A percentile compares a stretch with the other conserved stretches of the same genome.
Conservation (phyloP, 75 land plant species). For the Cryptomeria japonica region DNA sequence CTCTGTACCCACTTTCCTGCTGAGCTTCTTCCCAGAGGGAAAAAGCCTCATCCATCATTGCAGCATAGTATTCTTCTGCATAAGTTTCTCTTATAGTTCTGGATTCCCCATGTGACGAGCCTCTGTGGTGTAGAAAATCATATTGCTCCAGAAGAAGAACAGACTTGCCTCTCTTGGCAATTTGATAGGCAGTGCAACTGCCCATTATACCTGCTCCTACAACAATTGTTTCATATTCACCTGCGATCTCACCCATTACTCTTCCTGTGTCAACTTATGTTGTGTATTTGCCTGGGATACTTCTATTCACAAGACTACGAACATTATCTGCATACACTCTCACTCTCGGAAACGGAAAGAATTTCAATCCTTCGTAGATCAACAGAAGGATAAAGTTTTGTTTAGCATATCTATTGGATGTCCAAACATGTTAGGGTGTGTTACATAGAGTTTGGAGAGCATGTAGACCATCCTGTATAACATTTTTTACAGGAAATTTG, state of each 20-base stretch:
- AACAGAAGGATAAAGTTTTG: too few relatives aligned
- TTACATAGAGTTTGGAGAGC: too few relatives aligned
- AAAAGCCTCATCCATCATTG: constrained; percentile 60
- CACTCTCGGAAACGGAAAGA: too few relatives aligned
- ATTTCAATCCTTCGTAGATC: too few relatives aligned
- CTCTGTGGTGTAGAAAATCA: constrained; percentile 87
- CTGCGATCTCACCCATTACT: constrained; percentile 14
- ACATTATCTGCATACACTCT: too few relatives aligned
- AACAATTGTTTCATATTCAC: constrained; percentile 55
- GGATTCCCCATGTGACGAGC: constrained; percentile 95
- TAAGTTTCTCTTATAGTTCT: constrained; percentile 83
- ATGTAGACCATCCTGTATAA: too few relatives aligned
- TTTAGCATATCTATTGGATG: too few relatives aligned
- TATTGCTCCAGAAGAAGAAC: constrained; percentile 82
- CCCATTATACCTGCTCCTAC: constrained; percentile 95
- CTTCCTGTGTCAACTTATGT: neutral
- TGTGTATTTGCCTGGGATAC: neutral
- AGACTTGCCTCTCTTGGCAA: constrained; percentile 59
- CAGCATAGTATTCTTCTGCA: constrained; percentile 72
- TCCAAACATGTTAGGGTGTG: too few relatives aligned
- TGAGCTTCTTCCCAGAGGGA: constrained; percentile 71
- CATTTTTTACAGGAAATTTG: too few relatives aligned
- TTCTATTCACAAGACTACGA: too few relatives aligned
- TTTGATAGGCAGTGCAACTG: constrained; percentile 75
- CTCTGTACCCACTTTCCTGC: constrained; percentile 61